Conservation (phyloP, 2,329 filamentous ascomycete genomes). For the Apiospora sp. region DNA sequence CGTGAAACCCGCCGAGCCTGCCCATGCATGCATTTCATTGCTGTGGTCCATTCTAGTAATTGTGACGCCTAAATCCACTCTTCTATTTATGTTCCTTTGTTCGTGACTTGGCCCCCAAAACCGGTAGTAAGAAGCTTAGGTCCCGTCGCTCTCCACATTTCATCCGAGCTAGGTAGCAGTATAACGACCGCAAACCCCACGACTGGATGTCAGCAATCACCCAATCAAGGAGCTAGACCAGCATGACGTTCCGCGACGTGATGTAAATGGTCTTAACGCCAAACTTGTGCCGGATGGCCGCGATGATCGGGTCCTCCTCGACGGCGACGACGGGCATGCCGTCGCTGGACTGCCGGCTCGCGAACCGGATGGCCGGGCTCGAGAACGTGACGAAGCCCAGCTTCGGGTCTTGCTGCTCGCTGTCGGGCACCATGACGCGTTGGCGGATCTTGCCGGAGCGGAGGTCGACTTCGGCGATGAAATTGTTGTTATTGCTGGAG, state of each 20-base stretch:
- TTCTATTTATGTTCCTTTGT: neutral
- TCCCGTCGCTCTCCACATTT: neutral
- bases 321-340: slow-evolving; percentile 37
- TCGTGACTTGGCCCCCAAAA: neutral
- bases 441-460: slow-evolving; percentile 38
- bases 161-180: too few relatives aligned
- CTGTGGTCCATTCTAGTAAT: slow-evolving; percentile 4
- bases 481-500: slow-evolving; percentile 29
- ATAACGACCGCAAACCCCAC: neutral
- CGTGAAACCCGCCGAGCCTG: neutral
- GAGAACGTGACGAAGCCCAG: slow-evolving; percentile 38
- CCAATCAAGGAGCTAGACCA: slow-evolving; percentile 29
- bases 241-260: slow-evolving; percentile 37
- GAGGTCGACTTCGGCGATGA: slow-evolving; percentile 39
- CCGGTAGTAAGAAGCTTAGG: neutral
- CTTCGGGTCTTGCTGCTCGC: slow-evolving; percentile 30
- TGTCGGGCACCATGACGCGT: slow-evolving; percentile 37
- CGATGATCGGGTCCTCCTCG: slow-evolving; percentile 33
- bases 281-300: slow-evolving; percentile 35
- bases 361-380: slow-evolving; percentile 37
- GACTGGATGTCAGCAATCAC: neutral
- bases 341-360: slow-evolving; percentile 35
- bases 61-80: slow-evolving; percentile 6
- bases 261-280: slow-evolving; percentile 35
- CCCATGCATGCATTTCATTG: neutral